Conservation (phyloP, 345 rosid genomes). For the Eutrema heterophyllum region DNA sequence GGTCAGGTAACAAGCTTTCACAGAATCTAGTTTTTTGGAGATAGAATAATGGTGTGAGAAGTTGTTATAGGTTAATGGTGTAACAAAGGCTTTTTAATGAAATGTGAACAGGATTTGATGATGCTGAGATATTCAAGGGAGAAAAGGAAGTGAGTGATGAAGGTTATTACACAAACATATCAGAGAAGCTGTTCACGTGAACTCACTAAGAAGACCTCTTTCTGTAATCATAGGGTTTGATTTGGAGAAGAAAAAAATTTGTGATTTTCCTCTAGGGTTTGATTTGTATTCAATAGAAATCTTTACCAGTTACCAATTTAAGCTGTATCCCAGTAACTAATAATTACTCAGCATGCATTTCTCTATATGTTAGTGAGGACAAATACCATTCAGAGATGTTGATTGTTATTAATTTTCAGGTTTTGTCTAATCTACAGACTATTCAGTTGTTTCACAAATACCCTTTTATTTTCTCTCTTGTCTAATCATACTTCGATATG, state of each 20-base stretch:
- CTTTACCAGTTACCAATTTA: neutral
- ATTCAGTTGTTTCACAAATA: neutral
- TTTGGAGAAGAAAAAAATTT: no score
- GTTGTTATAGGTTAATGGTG: neutral
- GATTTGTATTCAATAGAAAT: slow-evolving; percentile 1
- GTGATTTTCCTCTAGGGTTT: neutral
- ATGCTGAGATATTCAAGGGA: slow-evolving; percentile 60
- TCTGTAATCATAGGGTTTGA: slow-evolving; percentile 16
- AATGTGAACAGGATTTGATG: slow-evolving; percentile 66
- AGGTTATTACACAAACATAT: slow-evolving; percentile 25
- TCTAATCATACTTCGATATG: neutral
- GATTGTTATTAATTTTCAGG: neutral
- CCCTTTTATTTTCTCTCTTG: neutral
- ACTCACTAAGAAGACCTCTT: slow-evolving; percentile 9
- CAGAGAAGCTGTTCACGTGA: slow-evolving; percentile 26
- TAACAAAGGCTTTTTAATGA: neutral
- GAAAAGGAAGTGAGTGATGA: slow-evolving; percentile 43
- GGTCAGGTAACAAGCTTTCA: slow-evolving; percentile 45
- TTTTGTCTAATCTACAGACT: neutral
- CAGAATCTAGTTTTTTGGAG: neutral
- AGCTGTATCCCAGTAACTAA: neutral
- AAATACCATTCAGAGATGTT: neutral
- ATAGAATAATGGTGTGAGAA: neutral
- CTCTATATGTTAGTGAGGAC: neutral
- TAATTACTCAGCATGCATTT: neutral